These are phyloP conservation scores for Carex arenaria DNA, from an alignment of 202 grass and related monocot species.

Conservation along the genomic window DNA sequence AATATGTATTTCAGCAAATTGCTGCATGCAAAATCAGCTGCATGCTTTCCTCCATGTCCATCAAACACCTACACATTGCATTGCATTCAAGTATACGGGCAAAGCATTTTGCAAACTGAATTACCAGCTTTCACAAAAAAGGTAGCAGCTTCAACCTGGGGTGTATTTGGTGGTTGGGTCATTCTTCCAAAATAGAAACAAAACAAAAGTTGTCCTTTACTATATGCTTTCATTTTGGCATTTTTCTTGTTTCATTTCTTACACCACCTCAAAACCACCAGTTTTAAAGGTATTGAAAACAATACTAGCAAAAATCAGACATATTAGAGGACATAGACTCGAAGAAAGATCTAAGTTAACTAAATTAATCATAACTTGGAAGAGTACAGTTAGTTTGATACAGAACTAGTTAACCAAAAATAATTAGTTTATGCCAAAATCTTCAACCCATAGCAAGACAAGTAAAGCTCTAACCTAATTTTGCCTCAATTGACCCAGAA, in stretches of 20 bases:
- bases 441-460: no score
- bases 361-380: not conserved
- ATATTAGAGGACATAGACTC: not conserved
- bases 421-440: not conserved
- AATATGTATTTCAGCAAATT: slow-evolving; percentile 76
- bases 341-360: not conserved
- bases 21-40: slow-evolving; percentile 82
- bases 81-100: slow-evolving; percentile 6
- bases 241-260: not conserved
- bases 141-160: not conserved
- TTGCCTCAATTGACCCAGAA: not conserved
- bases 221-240: not conserved
- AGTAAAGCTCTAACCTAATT: not conserved
- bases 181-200: not conserved
- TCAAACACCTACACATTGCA: slow-evolving; percentile 66
- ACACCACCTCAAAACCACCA: not conserved
- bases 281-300: not conserved
- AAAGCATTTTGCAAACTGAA: not conserved
- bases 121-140: not conserved
- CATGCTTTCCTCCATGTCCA: slow-evolving; percentile 95
- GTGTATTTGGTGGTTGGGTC: not conserved
- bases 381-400: not conserved
- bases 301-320: not conserved
- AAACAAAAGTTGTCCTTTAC: not conserved
- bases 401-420: not conserved